Evolutionary conservation across 73 alveolate species (phyloP), one percentile per base, ranked within the genome.

Genomic region (Paraurostyla sp.): DNA sequence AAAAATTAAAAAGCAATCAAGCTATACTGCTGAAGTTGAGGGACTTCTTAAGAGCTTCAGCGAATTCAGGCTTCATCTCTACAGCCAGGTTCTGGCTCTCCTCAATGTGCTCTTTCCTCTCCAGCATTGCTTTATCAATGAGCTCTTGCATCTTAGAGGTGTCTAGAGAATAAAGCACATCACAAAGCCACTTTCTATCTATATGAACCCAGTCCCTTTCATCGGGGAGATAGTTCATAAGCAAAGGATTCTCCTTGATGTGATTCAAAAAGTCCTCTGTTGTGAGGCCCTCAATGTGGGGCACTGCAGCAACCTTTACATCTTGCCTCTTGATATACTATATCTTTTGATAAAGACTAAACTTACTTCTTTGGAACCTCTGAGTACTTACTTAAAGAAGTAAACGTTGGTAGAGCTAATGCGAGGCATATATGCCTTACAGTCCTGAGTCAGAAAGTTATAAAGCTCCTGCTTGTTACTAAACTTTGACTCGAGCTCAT

Each of bases 171-270:
- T 62, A 62, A 32, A 62, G 23, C 18, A 62, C 30, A 33, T 62
- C 80, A 33, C 80, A 62, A 33, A 62, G 80, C 80, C 80, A 62
- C 51, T 62, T 16, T 62, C 51, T 62, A 36, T 62, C 80, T 13
- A 62, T 15, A 4, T 27, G 46, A 4, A 6, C 46, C 46, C 46
- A 32, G 27, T 62, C 80, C 22, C 51, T 6, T 50, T 62, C 80
- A 62, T 62, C 51, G 7, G 80, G 80, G 29, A 62, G 20, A 62
- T 62, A 62, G 25, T 9, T 32, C n/a, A 32, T n/a, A 3, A 62
- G 9, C 9, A 6, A 3, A 3, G 7, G 25, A 4, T 62, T 62
- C 16, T 4, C 4, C 4, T 62, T 15, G 3, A 50, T 50, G 27
- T 25, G 4, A 11, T 15, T 11, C 51, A 62, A 32, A 33, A 62